These are phyloP conservation scores for Salix koriyanagi DNA, from an alignment of 345 rosid species.

Conservation along the genomic window DNA sequence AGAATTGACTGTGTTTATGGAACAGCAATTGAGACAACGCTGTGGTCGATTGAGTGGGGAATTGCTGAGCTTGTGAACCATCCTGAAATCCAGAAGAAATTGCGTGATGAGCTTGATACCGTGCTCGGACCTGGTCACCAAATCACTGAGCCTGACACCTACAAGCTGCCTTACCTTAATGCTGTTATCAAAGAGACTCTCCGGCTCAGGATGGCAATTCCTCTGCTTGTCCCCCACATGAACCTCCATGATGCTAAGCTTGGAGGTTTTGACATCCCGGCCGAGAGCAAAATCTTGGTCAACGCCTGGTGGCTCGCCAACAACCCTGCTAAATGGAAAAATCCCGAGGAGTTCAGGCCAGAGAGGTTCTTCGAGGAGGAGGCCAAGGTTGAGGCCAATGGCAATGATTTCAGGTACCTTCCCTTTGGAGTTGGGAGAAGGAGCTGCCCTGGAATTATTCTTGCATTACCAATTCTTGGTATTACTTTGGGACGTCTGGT, in stretches of 20 bases:
- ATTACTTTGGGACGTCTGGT: conserved; percentile 85
- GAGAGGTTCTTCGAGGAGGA: conserved; percentile 98
- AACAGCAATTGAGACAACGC: conserved; percentile 92
- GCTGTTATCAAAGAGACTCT: conserved; percentile 95
- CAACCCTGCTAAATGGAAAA: conserved; percentile 81
- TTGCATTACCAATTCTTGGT: conserved; percentile 89
- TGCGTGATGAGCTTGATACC: conserved; percentile 68
- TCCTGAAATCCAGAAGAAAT: conserved; percentile 72
- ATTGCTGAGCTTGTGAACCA: conserved; percentile 93
- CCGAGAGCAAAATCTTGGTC: conserved; percentile 90
- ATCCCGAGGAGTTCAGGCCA: conserved; percentile 87
- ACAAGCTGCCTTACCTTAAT: conserved; percentile 81
- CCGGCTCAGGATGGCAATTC: conserved; percentile 88
- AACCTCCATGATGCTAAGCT: conserved; percentile 94
- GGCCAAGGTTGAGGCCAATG: conserved; percentile 82
- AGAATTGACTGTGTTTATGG: background rate
- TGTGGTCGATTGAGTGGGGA: conserved; percentile 98
- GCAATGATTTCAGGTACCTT: conserved; percentile 90
- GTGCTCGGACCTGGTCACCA: conserved; percentile 67
- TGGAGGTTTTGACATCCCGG: conserved; percentile 76
- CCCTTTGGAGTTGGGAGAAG: conserved; percentile 96
- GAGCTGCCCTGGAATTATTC: conserved; percentile 96
- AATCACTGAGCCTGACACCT: conserved; percentile 78
- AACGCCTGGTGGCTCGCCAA: conserved; percentile 99
- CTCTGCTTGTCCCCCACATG: conserved; percentile 98